A percentile compares a stretch with the other conserved stretches of the same genome.
Evolutionary conservation across 768 basidiomycete genomes (phyloP).

Genomic region (Suillus subluteus): DNA sequence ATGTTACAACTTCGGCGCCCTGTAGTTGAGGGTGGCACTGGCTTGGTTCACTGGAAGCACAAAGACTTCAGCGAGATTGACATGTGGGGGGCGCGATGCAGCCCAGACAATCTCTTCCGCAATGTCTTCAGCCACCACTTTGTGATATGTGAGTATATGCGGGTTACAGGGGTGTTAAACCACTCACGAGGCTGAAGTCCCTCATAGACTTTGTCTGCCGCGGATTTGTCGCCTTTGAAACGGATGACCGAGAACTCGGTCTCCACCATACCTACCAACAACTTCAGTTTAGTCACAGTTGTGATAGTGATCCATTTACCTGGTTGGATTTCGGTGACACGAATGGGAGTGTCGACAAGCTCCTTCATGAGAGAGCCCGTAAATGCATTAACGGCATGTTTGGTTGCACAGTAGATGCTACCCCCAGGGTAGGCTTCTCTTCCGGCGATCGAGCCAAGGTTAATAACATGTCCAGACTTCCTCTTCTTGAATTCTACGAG

Average conservation of each 20-base stretch:
- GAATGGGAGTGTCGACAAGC: constrained; percentile 88
- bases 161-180: neutral
- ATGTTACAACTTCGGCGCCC: constrained; percentile 39
- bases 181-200: constrained; percentile 83
- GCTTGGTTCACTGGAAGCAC: constrained; percentile 85
- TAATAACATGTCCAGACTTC: constrained; percentile 88
- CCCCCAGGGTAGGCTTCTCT: constrained; percentile 89
- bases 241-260: constrained; percentile 93
- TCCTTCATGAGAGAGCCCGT: constrained; percentile 81
- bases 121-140: constrained; percentile 84
- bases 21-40: constrained; percentile 63
- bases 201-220: constrained; percentile 89
- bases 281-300: constrained; percentile 3
- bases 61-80: constrained; percentile 84
- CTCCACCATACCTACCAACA: constrained; percentile 72
- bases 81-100: constrained; percentile 88
- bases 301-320: constrained; percentile 47
- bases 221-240: constrained; percentile 80
- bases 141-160: constrained; percentile 12
- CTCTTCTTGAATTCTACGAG: constrained; percentile 73
- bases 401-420: constrained; percentile 91
- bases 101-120: constrained; percentile 99
- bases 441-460: constrained; percentile 92
- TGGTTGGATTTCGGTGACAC: constrained; percentile 94
- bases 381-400: constrained; percentile 86